Percentiles rank a stretch among this genome's conserved stretches.
phyloP scores from a whole-genome alignment of 768 basidiomycete genomes.

The Auriculariales sp. region DNA sequence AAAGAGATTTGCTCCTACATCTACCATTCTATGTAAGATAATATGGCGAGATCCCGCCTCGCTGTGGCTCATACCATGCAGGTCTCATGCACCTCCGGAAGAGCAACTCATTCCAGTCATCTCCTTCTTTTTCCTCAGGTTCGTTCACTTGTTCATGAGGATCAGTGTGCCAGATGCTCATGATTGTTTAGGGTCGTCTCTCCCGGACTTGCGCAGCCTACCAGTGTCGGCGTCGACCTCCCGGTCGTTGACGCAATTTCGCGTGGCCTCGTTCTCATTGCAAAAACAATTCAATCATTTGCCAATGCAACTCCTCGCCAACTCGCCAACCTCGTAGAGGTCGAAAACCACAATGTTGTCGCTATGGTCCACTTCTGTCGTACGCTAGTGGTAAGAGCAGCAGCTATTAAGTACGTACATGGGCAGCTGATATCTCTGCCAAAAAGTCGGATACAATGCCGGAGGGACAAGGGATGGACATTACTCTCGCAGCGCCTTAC shows the following conservation, averaged over 20 bases:
- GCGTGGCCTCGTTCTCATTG: conserved; percentile 78
- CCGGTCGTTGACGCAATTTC: conserved; percentile 44
- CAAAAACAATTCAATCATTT: conserved; percentile 84
- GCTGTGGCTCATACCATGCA: conserved; percentile 12
- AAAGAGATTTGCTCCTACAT: not conserved
- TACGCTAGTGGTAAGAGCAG: not conserved
- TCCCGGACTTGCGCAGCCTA: conserved; percentile 78
- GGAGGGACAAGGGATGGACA: too few relatives aligned
- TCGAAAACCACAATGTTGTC: conserved; percentile 28
- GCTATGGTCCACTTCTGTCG: conserved; percentile 48
- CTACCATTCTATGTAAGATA: not conserved
- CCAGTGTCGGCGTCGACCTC: conserved; percentile 68
- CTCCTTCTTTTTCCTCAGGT: conserved; percentile 86
- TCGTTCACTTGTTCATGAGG: conserved; percentile 7
- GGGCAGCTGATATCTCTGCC: too few relatives aligned
- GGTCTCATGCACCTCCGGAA: conserved; percentile 59
- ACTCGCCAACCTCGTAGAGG: not conserved
- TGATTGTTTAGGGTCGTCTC: conserved; percentile 62
- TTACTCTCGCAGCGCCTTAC: conserved; percentile 48
- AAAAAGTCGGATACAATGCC: too few relatives aligned
- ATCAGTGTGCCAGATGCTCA: not conserved
- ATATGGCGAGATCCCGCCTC: too few relatives aligned
- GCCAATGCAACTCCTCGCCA: conserved; percentile 78
- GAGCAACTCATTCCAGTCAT: conserved; percentile 71
- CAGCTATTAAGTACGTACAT: too few relatives aligned